Evolutionary conservation across 2,329 filamentous ascomycete genomes (phyloP), one percentile per base, ranked within the genome.

Genomic region (Epicoccum nigrum): DNA sequence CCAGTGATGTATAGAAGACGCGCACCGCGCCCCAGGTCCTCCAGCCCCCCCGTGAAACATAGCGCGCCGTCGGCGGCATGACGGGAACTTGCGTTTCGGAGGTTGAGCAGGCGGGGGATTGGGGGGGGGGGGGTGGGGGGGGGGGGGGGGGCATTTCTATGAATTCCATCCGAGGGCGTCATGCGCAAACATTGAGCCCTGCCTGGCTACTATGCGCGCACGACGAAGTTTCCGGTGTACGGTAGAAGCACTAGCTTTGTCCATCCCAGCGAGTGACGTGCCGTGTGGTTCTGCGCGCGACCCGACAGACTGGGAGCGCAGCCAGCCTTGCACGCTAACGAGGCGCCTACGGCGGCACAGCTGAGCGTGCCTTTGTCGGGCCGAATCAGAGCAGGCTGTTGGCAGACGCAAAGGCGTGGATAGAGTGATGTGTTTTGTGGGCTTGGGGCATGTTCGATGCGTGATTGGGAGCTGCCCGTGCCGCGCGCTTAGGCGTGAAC

Each of bases 331-430:
- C 30, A 28, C 52, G 43, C 53, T 55, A 51, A 38, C 27, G 5
- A 30, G 48, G 53, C 53, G 53, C 53, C 47, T 55, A 51, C 17
- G n/a, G 48, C 53, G 53, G 48, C 53, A 51, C 42, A 52, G 48
- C 33, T 40, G 46, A 17, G 28, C 37, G 31, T 31, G 8, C 31
- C 17, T 48, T 48, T 23, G 34, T 45, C 50, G 50, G 50, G 40
- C 50, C 50, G 50, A 54, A 41, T 48, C 45, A 39, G 33, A 25
- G 33, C 33, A n/a, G 28, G 31, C 20, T 25, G 27, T 20, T 33
- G 38, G 16, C 16, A 41, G 21, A 51, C 20, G 21, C 15, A 16
- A 42, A 9, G 25, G 17, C 23, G n/a, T 19, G 13, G n/a, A 46
- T 42, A 25, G 27, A 38, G 31, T 17, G 37, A 51, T 46, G 21